Percentiles rank a stretch among this genome's conserved stretches.
Conservation (phyloP, 768 basidiomycete species). For the Leccinellum rugosiceps region DNA sequence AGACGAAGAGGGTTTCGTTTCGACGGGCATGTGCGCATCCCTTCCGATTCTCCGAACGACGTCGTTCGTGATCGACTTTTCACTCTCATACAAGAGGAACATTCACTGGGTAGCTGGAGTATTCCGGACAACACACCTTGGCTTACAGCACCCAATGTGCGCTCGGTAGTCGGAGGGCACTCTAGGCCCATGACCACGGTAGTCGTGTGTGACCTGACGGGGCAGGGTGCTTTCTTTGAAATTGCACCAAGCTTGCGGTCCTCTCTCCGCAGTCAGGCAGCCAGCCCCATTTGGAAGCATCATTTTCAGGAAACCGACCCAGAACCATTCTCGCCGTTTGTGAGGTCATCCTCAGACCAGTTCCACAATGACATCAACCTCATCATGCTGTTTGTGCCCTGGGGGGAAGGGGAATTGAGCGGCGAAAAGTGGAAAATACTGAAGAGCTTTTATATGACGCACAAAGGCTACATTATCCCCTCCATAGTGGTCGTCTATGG, state of each 20-base stretch:
- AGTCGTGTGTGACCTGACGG: constrained; percentile 13
- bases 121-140: constrained; percentile 7
- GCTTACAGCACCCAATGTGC: constrained; percentile 19
- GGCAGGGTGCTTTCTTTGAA: not conserved
- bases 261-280: not conserved
- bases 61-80: not conserved
- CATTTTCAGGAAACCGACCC: constrained; percentile 14
- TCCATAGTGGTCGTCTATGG: constrained; percentile 18
- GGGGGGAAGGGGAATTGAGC: not conserved
- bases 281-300: not conserved
- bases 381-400: constrained; percentile 6
- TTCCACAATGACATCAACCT: constrained; percentile 7
- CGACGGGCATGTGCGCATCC: constrained; percentile 16
- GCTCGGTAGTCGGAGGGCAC: constrained; percentile 17
- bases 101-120: constrained; percentile 11
- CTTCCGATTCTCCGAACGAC: constrained; percentile 4
- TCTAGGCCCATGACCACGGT: not conserved
- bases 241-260: constrained; percentile 9
- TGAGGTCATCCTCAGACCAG: not conserved
- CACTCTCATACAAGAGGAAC: constrained; percentile 9
- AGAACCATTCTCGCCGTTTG: not conserved
- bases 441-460: constrained; percentile 12
- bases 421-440: constrained; percentile 11
- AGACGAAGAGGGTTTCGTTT: constrained; percentile 24
- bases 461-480: constrained; percentile 18